A percentile compares a stretch with the other conserved stretches of the same genome.
Evolutionary conservation across 2,329 filamentous ascomycete species (phyloP).

Genomic region (Fusarium miscanthi): DNA sequence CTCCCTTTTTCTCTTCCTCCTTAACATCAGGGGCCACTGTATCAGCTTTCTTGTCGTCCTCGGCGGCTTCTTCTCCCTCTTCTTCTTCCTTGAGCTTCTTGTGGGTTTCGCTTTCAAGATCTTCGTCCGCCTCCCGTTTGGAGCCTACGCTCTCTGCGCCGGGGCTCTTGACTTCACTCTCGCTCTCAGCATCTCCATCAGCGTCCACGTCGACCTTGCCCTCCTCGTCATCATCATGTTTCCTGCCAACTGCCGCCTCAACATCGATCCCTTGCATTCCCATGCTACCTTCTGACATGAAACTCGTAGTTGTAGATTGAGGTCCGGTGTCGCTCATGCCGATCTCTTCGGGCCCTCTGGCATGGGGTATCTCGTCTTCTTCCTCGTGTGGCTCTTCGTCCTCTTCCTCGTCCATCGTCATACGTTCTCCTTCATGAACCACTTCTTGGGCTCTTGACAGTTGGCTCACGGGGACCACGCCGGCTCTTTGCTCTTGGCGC

Average conservation of each 20-base stretch:
- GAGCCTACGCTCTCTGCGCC: slow-evolving; percentile 53
- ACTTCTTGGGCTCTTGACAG: slow-evolving; percentile 57
- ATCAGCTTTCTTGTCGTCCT: slow-evolving; percentile 54
- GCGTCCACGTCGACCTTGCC: slow-evolving; percentile 28
- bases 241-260: slow-evolving; percentile 70
- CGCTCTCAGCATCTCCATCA: slow-evolving; percentile 38
- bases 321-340: slow-evolving; percentile 89
- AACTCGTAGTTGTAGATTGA: slow-evolving; percentile 62
- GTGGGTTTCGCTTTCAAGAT: slow-evolving; percentile 52
- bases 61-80: slow-evolving; percentile 41
- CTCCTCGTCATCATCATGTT: slow-evolving; percentile 49
- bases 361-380: slow-evolving; percentile 77
- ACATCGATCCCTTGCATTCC: slow-evolving; percentile 68
- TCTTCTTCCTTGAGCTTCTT: slow-evolving; percentile 66
- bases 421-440: slow-evolving; percentile 43
- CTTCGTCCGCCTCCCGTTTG: slow-evolving; percentile 67
- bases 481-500: slow-evolving; percentile 86
- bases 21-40: slow-evolving; percentile 13
- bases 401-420: slow-evolving; percentile 45
- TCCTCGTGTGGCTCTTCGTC: slow-evolving; percentile 54
- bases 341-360: slow-evolving; percentile 84
- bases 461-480: slow-evolving; percentile 77
- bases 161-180: slow-evolving; percentile 47
- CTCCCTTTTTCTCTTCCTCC: neutral
- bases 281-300: slow-evolving; percentile 55